Evolutionary conservation across 352 stramenopile species (phyloP), one percentile per base, ranked within the genome.

Genomic region (Globisporangium mamillatum): DNA sequence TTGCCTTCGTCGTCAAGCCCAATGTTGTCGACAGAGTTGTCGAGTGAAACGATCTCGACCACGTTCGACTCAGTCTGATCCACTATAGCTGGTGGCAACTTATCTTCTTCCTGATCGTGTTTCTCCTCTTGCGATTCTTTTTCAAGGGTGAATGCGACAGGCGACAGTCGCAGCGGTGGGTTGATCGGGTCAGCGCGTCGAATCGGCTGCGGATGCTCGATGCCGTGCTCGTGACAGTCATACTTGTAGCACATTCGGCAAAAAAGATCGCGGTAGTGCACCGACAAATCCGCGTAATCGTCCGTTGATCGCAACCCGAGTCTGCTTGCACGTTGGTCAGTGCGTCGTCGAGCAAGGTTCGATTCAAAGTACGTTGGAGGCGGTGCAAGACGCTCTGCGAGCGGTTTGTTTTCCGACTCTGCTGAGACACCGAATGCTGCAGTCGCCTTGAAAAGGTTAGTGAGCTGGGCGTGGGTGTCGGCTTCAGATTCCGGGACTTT

Each of bases 231-330:
- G 24, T 90, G 83, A 65, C 94, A 98, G 72, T 98, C 92, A 71
- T 98, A 98, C 54, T 84, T 88, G 73, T 97, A 97, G 73, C 94
- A 98, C 75, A 92, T 88, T 36, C 90, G 81, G 71, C 94, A 98
- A 64, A 98, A 97, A 25, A 98, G 73, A 53, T 97, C 84, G n/a
- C 89, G 83, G 72, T 95, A 98, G 3, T 86, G 93, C 71, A 97
- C 84, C 46, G 89, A 85, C 24, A 96, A 68, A 58, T 91, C 76
- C 7, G 71, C 71, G 62, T 96, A 98, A 36, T 88, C 74, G 34
- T 65, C 73, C 8, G 81, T 84, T 25, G 81, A 72, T 3, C 74
- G 78, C 52, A 74, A 55, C 8, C 66, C 66, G 24, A 71, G 66
- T 5, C 46, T 60, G 7, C 66, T 59, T 4, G 38, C 60, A n/a